A percentile compares a stretch with the other conserved stretches of the same genome.
Evolutionary conservation across 768 basidiomycete species (phyloP).

Genomic region (Dictyophora rubrovolvata): DNA sequence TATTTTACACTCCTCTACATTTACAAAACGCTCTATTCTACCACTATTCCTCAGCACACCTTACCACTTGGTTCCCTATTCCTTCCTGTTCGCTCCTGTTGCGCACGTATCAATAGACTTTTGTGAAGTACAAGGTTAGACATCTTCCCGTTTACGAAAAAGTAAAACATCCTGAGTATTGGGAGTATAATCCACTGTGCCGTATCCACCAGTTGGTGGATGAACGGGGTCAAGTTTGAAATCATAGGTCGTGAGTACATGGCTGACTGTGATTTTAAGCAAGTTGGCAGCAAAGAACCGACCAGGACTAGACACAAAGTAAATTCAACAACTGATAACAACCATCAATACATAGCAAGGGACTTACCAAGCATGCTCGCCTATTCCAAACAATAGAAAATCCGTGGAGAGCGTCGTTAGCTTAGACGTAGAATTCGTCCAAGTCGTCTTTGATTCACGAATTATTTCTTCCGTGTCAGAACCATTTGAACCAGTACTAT

Average conservation of each 20-base stretch:
- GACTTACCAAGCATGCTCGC: constrained; percentile 23
- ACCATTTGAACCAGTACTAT: neutral
- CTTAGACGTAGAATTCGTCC: constrained; percentile 21
- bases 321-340: neutral
- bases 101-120: no score
- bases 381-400: constrained; percentile 29
- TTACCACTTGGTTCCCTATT: no score
- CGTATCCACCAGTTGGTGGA: neutral
- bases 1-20: no score
- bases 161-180: neutral
- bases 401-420: constrained; percentile 22
- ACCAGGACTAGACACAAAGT: constrained; percentile 7
- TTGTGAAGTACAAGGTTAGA: no score
- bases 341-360: neutral
- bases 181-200: neutral
- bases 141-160: neutral
- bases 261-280: constrained; percentile 11
- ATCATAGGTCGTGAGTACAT: constrained; percentile 22
- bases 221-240: constrained; percentile 17
- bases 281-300: constrained; percentile 11
- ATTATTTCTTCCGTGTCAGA: constrained; percentile 18
- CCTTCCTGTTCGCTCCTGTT: no score
- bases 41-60: no score
- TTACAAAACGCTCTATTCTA: no score
- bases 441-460: constrained; percentile 16